Evolutionary conservation across 306 rosid genomes (phyloP), one percentile per base, ranked within the genome.

Genomic region (Canavalia gladiata): DNA sequence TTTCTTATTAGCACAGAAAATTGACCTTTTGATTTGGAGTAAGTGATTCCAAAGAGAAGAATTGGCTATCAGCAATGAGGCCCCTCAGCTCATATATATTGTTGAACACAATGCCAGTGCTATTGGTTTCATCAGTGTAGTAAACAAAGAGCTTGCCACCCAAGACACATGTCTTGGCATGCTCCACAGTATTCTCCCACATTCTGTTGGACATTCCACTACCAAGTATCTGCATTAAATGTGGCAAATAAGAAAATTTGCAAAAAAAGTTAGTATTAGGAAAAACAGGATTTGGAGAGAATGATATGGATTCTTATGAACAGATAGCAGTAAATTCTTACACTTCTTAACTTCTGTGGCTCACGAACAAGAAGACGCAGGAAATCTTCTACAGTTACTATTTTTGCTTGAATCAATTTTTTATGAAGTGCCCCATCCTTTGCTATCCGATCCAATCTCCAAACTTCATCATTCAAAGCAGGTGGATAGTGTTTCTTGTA

Each of bases 401-500:
- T 83, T 70, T 87, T 80, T 52, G 92, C 89, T 54, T 84, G 86
- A 2, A 88, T 80, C 79, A 94, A 55, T 47, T 92, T 94, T 64
- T 90, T 94, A 88, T 94, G 97, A 56, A 94, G 89, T 60, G 98
- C 94, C 34, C 98, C 98, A 55, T 91, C 98, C 88, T 94, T 94
- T 0, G 97, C 97, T 73, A 94, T 92, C 45, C 94, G 82, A 76
- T 94, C 95, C 79, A 94, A 84, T 87, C 98, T 90, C 98, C 97
- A 94, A 62, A 94, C 98, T 78, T 92, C 97, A 0, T 94, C 98
- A 37, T 92, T 89, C 83, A 94, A 84, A 60, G 91, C 92, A 3
- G 98, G 98, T 45, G 98, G 97, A 77, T 90, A 90, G 76, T 94
- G 98, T 79, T 92, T 94, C 91, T 94, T 91, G 90, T 94, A 94